These are phyloP conservation scores for Chrysoporthe puriensis DNA, from an alignment of 2,329 filamentous ascomycete genomes.

Conservation along the genomic window DNA sequence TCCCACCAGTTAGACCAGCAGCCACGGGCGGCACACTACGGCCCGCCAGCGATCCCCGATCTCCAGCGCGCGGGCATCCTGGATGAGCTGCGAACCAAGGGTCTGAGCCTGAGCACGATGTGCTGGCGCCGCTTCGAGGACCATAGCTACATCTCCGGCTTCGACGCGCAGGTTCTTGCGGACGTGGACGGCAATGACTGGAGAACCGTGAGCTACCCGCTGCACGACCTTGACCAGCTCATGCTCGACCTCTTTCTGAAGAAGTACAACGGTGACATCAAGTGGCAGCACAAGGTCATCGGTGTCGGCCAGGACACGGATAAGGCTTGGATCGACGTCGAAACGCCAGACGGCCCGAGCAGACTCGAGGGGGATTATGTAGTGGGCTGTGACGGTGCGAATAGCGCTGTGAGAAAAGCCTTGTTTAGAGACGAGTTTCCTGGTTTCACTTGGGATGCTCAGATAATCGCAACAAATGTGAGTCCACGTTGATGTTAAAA, in stretches of 20 bases:
- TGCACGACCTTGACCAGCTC: slow-evolving; percentile 48
- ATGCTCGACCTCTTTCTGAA: slow-evolving; percentile 46
- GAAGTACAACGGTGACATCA: slow-evolving; percentile 41
- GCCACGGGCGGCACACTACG: slow-evolving; percentile 66
- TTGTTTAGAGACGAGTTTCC: slow-evolving; percentile 61
- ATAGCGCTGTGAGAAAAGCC: slow-evolving; percentile 50
- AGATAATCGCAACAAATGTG: slow-evolving; percentile 67
- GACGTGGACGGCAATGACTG: slow-evolving; percentile 45
- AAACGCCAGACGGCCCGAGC: slow-evolving; percentile 42
- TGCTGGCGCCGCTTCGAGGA: slow-evolving; percentile 44
- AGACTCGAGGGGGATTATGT: slow-evolving; percentile 55
- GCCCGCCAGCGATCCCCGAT: slow-evolving; percentile 59
- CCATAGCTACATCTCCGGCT: slow-evolving; percentile 41
- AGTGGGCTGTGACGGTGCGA: slow-evolving; percentile 60
- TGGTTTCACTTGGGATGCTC: slow-evolving; percentile 62
- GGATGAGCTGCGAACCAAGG: slow-evolving; percentile 44
- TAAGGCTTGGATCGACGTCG: slow-evolving; percentile 50
- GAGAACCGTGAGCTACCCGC: slow-evolving; percentile 45
- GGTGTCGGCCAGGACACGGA: slow-evolving; percentile 50
- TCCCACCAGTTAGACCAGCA: slow-evolving; percentile 58
- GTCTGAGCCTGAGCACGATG: slow-evolving; percentile 44
- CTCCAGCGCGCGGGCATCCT: slow-evolving; percentile 63
- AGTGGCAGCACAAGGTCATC: slow-evolving; percentile 52
- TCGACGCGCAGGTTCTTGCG: slow-evolving; percentile 40
- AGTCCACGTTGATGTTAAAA: slow-evolving; percentile 29